These are phyloP conservation scores for Stephania cephalantha DNA, from an alignment of 164 flowering plant genomes.

Conservation along the genomic window DNA sequence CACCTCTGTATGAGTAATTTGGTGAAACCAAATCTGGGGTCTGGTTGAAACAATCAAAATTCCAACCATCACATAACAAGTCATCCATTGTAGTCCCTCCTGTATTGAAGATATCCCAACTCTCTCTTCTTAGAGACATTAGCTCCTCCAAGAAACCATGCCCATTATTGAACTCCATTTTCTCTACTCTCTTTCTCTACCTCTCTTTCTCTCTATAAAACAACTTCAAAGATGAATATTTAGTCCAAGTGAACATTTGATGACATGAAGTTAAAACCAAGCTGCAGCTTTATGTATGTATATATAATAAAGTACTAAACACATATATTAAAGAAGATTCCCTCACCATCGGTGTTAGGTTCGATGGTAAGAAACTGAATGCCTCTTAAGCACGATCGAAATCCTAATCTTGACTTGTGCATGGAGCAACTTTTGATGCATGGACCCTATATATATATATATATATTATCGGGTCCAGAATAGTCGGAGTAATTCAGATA, in stretches of 20 bases:
- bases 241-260: slow-evolving; percentile 19
- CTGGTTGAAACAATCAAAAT: slow-evolving; percentile 40
- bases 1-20: slow-evolving; percentile 29
- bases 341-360: not conserved
- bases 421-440: no score
- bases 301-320: not conserved
- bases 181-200: not conserved
- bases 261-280: slow-evolving; percentile 29
- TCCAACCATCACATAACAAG: slow-evolving; percentile 35
- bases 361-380: no score
- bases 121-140: slow-evolving; percentile 32
- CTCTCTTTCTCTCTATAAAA: slow-evolving; percentile 13
- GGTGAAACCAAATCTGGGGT: slow-evolving; percentile 27
- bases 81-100: not conserved
- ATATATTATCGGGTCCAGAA: no score
- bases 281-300: slow-evolving; percentile 13
- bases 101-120: slow-evolving; percentile 24
- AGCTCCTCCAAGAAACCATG: slow-evolving; percentile 55
- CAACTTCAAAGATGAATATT: slow-evolving; percentile 5
- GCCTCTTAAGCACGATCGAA: no score
- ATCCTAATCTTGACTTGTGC: no score
- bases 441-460: no score
- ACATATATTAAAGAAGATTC: slow-evolving; percentile 8
- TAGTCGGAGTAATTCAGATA: no score
- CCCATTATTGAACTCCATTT: slow-evolving; percentile 48